Evolutionary conservation across 331 rosid genomes (phyloP), one percentile per base, ranked within the genome.

Genomic region (Malus hybrid): DNA sequence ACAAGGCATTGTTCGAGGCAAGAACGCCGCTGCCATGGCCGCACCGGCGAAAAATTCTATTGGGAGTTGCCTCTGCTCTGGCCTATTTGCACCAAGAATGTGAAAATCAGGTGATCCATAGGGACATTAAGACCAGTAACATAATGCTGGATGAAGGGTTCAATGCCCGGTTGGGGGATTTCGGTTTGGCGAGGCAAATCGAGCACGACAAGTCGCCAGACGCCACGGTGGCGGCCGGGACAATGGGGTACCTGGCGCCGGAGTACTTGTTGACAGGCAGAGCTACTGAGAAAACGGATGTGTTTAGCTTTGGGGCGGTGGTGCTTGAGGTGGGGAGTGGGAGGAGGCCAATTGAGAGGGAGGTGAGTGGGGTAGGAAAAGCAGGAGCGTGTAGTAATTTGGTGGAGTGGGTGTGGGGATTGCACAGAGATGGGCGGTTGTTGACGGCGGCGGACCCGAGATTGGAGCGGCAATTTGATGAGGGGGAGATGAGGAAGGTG

Each of bases 231-330:
- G 96, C 97, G 2, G 97, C 97, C 0, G 97, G 97, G 7, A 92
- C 97, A 71, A 92, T 92, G 97, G 97, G 97, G 31, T 92, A 92
- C 74, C 56, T 92, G 32, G 97, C 97, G 1, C 97, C 97, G 6
- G 97, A 92, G 80, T 92, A 92, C 69, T 83, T 92, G 34, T 82
- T 90, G 5, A 90, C 97, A 0, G 97, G 97, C 0, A 83, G 93
- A 44, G 97, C 97, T 2, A 76, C 92, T 0, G 97, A 92, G 74
- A 92, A 92, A 65, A 92, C 92, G 0, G 97, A 92, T 69, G 97
- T 92, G 62, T 92, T 88, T 39, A 92, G 97, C 67, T 92, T 83
- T 55, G 97, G 97, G 6, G 93, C 96, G 3, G 93, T 92, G 76
- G 93, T 88, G 33, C 91, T 92, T 27, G 97, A 92, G 69, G 96